Evolutionary conservation across 2,329 filamentous ascomycete genomes (phyloP), one percentile per base, ranked within the genome.

Genomic region (Geoglossum cookeanum): DNA sequence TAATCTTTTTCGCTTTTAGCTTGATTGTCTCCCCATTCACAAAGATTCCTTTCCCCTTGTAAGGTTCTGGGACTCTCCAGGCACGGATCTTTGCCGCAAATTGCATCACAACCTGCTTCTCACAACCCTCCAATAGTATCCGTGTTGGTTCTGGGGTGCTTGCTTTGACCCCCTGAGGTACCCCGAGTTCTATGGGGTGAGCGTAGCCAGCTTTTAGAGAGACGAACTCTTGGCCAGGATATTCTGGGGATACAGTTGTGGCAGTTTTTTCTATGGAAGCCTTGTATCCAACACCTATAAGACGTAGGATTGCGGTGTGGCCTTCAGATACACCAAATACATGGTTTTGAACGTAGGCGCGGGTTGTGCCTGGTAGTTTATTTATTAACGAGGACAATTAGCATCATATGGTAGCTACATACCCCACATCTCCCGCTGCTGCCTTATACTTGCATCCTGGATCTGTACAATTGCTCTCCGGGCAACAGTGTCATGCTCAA

Each of bases 1-100:
- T 91, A 70, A 91, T 88, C 79, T 91, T 92, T 84, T 96, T 98
- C 66, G 87, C 85, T 83, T 98, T 98, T 71, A 98, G 71, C 78
- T 85, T 94, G 74, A 98, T 96, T 33, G 89, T 96, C 78, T 98
- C 89, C 61, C 90, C 88, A 67, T 97, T 94, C 65, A 98, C 84
- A 69, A 97, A 98, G 64, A 98, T 94, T 65, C 92, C 92, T 81
- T 98, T 97, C 63, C 92, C 92, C 80, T 98, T 98, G 73, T 98
- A 98, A 62, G 92, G 92, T 74, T 98, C 92, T 33, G 92, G 92
- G 62, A 79, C 79, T 68, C 92, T 83, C 91, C 91, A 97, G 71
- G 76, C 79, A 64, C 88, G 78, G 63, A 98, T 94, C 64, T 83
- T 76, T 0, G 92, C 92, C 17, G 92, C 92, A 70, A 97, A 96